Evolutionary conservation across 257 asterid species (phyloP), one percentile per base, ranked within the genome.

Genomic region (Penstemon eatonii): DNA sequence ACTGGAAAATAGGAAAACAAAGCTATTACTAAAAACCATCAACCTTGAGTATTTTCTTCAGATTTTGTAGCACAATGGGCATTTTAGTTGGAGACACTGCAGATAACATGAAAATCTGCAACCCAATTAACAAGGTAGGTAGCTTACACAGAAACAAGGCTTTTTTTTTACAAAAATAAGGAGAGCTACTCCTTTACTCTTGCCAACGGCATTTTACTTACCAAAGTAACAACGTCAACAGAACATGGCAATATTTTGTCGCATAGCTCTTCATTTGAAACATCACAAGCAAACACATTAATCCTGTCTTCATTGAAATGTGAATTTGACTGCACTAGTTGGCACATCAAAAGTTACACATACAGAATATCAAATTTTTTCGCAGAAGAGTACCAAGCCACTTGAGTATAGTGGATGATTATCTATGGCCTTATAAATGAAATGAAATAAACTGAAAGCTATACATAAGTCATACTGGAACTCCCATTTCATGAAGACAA

Each of bases 21-120:
- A 45, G 38, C 67, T 49, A 62, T 18, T 49, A 56, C 42, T 5
- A 6, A 39, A 33, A 38, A 36, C 15, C 56, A 68, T 50, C 46
- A 43, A 89, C 96, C 96, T 89, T 92, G 25, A 89, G 75, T 50
- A 87, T 86, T 83, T 80, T 83, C 71, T 82, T 86, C 63, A 87
- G 76, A 78, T 92, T 92, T 69, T 83, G 84, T 46, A 89, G 70
- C 66, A 86, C 80, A 44, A 63, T 76, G 44, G 86, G 81, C 96
- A 91, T 85, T 84, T 87, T 87, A 56, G 70, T 70, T n/a, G 96
- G 96, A 73, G 96, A 79, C 81, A 89, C 84, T 80, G 96, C 96
- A 80, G 96, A 92, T 74, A 92, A 75, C 81, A 76, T 85, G 84
- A 89, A 89, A 68, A 92, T 78, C 98, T 92, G 88, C 75, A 73